Base-by-base conservation (phyloP, 2,329 filamentous ascomycete species). In the Neocatenulostroma microsporum region DNA sequence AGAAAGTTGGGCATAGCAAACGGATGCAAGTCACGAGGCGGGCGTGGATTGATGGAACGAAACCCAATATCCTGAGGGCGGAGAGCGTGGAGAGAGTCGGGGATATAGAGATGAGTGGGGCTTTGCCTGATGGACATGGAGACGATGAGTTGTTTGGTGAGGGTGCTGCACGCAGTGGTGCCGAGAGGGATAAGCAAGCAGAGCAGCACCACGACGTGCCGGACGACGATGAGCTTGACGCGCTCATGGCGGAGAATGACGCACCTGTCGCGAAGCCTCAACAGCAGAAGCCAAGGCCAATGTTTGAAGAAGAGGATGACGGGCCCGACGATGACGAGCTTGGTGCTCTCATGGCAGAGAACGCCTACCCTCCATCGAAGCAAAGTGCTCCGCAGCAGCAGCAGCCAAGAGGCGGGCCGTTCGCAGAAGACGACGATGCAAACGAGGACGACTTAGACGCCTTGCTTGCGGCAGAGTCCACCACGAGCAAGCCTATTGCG, bases 1-100 rank as follows among this genome's bases (percentile, higher is more conserved):
- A 98, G 60, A 95, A 94, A 62, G 71, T 86, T 1, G 91, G 91
- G 1, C 91, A 95, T 62, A 85, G 82, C 51, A 88, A 84, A 56
- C 70, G 72, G 11, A 73, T 96, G 57, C 76, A 84, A 46, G 73
- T 76, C 21, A 82, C 81, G 63, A 73, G 89, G 42, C 76, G 76
- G 57, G 78, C 83, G 45, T 94, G 86, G 83, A 89, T 96, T 47
- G 76, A 89, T 39, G 84, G 93, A 42, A 63, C 73, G 7, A 82
- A 74, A 47, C 76, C 78, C 0, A 73, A 34, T 29, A 41, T 44
- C n/a, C 39, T 44, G 20, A 38, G 36, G 40, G 49, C 45, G 21
- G 38, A 36, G 11, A 47, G 38, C 30, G 41, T 42, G 18, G 43
- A 48, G 19, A 40, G 40, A 33, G 23, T 42, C 21, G 48, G 39